Conservation (phyloP, 208 protist genomes). For the Naegleria fowleri region DNA sequence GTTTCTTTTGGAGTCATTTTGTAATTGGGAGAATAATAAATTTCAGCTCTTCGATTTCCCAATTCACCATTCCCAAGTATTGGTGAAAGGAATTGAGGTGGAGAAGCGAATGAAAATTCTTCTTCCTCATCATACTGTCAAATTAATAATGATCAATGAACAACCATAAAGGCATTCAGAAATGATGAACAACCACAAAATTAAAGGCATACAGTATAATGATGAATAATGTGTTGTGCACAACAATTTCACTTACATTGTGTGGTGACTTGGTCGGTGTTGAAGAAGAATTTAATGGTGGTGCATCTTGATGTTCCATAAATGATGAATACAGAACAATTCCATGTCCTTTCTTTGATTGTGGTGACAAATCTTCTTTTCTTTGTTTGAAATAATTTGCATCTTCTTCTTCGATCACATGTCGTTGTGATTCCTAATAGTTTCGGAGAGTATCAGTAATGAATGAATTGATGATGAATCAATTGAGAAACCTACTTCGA, state of each 20-base stretch:
- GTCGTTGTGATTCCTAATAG: not conserved
- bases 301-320: not conserved
- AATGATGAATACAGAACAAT: not conserved
- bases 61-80: not conserved
- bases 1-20: not conserved
- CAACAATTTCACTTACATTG: not conserved
- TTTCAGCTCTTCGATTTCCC: not conserved
- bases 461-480: not conserved
- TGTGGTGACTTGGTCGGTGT: not conserved
- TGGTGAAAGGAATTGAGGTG: not conserved
- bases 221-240: not conserved
- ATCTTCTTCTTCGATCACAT: not conserved
- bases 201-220: not conserved
- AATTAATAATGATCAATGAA: not conserved
- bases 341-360: not conserved
- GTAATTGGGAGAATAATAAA: not conserved
- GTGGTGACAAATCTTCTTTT: constrained; percentile 23
- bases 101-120: not conserved
- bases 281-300: not conserved
- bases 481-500: not conserved
- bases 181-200: not conserved
- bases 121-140: not conserved
- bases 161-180: too few relatives aligned
- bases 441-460: too few relatives aligned
- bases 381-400: not conserved